Evolutionary conservation across 306 rosid genomes (phyloP).

Genomic region (Clitoria ternatea): DNA sequence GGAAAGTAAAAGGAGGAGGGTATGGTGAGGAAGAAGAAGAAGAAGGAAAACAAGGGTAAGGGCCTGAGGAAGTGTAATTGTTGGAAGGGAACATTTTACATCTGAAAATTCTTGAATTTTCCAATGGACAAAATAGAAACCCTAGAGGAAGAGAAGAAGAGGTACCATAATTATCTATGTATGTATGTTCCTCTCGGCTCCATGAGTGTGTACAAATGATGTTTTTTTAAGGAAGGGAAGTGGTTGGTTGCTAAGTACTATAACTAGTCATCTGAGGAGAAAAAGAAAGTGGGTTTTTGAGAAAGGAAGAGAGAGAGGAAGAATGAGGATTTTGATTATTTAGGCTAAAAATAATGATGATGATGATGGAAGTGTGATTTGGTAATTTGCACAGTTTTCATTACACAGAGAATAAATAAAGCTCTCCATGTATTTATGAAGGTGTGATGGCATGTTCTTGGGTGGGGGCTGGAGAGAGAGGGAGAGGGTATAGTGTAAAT

Average conservation of each 20-base stretch:
- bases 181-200: slow-evolving; percentile 8
- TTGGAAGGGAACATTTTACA: slow-evolving; percentile 54
- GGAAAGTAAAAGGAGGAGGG: slow-evolving; percentile 36
- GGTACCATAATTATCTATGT: slow-evolving; percentile 17
- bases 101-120: slow-evolving; percentile 9
- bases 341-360: too few species aligned
- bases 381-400: background rate
- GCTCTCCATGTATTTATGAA: slow-evolving; percentile 10
- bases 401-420: background rate
- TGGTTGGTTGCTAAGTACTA: background rate
- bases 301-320: background rate
- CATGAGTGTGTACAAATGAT: background rate
- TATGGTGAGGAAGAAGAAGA: slow-evolving; percentile 26
- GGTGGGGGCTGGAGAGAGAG: slow-evolving; percentile 1
- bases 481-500: background rate
- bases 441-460: slow-evolving; percentile 2
- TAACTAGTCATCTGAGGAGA: background rate
- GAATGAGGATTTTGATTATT: background rate
- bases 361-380: slow-evolving; percentile 13
- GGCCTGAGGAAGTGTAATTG: slow-evolving; percentile 25
- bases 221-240: background rate
- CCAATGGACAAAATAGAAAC: slow-evolving; percentile 1
- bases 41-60: slow-evolving; percentile 52
- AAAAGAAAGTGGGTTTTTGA: background rate
- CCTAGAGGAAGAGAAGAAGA: slow-evolving; percentile 9